Conservation (phyloP, 1,139 yeast genomes). For the Candida pseudoviswanathii region DNA sequence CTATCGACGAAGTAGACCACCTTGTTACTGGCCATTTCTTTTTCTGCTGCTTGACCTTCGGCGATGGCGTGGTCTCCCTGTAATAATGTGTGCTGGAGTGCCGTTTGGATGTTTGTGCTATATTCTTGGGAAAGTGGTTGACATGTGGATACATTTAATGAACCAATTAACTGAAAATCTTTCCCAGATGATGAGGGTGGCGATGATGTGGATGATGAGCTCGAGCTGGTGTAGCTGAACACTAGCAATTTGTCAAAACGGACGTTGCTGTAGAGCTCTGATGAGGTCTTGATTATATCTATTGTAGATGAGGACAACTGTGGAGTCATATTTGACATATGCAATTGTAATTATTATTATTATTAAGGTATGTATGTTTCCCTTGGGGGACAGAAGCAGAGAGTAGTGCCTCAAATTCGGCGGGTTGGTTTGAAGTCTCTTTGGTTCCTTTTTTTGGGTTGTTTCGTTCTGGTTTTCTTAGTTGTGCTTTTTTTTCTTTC, state of each 20-base stretch:
- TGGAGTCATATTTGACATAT: slow-evolving; percentile 2
- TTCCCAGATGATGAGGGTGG: slow-evolving; percentile 1
- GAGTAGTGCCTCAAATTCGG: background rate
- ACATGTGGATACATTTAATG: slow-evolving; percentile 2
- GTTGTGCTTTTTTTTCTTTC: background rate
- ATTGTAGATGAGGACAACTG: background rate
- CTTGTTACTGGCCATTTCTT: background rate
- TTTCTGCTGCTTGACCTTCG: too few relatives aligned
- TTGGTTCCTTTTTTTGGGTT: background rate
- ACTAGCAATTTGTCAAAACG: background rate
- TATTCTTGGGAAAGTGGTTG: slow-evolving; percentile 3
- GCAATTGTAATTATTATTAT: too few relatives aligned
- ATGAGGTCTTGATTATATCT: background rate
- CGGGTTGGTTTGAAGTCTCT: too few relatives aligned
- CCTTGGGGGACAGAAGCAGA: background rate
- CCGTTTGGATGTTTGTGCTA: background rate
- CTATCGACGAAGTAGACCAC: background rate
- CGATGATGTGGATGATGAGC: background rate
- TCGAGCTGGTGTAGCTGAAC: background rate
- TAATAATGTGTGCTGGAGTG: background rate
- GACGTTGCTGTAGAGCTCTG: slow-evolving; percentile 1
- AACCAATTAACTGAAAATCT: slow-evolving; percentile 4
- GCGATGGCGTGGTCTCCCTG: background rate
- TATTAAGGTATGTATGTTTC: too few relatives aligned
- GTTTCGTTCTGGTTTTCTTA: background rate